phyloP scores from a whole-genome alignment of 768 basidiomycete species.

The Mycena vulgaris region DNA sequence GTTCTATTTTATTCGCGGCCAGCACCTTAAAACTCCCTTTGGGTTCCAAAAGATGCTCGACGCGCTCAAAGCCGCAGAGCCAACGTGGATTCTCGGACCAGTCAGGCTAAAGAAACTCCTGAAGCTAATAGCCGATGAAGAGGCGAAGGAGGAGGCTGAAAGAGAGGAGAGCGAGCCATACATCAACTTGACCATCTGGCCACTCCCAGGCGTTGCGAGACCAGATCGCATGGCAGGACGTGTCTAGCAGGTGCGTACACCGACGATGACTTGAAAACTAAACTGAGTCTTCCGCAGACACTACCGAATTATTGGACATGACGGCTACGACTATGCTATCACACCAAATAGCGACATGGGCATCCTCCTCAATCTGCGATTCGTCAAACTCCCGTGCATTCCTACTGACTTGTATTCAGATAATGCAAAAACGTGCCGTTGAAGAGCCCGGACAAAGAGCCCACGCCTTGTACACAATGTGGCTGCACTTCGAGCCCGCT shows the following conservation, averaged over 20 bases:
- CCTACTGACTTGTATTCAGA: neutral
- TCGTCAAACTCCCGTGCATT: neutral
- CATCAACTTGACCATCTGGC: neutral
- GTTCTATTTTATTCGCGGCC: slow-evolving; percentile 8
- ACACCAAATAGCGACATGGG: slow-evolving; percentile 19
- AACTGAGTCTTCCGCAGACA: neutral
- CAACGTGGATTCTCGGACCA: slow-evolving; percentile 21
- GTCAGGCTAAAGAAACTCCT: slow-evolving; percentile 19
- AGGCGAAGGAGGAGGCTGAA: slow-evolving; percentile 14
- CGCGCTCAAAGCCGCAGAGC: slow-evolving; percentile 20
- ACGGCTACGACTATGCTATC: slow-evolving; percentile 18
- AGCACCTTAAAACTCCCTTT: slow-evolving; percentile 4
- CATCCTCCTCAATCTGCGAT: slow-evolving; percentile 1
- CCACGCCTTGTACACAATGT: slow-evolving; percentile 3
- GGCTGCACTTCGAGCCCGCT: slow-evolving; percentile 14
- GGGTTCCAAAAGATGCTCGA: slow-evolving; percentile 14
- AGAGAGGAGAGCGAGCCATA: neutral
- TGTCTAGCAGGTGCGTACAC: neutral
- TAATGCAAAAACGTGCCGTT: slow-evolving; percentile 20
- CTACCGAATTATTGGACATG: slow-evolving; percentile 22
- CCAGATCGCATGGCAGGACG: slow-evolving; percentile 14
- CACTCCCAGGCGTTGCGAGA: slow-evolving; percentile 15
- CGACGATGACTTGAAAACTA: neutral
- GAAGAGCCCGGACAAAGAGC: slow-evolving; percentile 4
- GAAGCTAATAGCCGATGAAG: slow-evolving; percentile 3